A percentile compares a stretch with the other conserved stretches of the same genome.
These are phyloP conservation scores for Agrostemma githago DNA, from an alignment of 148 eudicot genomes.

Conservation along the genomic window DNA sequence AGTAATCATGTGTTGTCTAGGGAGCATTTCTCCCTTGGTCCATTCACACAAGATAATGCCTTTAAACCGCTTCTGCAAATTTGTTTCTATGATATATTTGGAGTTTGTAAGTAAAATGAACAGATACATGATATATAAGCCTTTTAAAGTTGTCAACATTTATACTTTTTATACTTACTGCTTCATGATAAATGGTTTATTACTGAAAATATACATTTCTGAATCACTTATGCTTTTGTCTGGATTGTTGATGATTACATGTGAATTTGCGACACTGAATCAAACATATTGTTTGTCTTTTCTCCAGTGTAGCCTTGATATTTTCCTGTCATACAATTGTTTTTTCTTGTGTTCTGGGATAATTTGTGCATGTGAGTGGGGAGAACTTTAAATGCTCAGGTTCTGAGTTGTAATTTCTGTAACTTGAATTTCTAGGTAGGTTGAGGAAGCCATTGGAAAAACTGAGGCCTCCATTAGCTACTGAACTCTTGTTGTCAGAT, in stretches of 20 bases:
- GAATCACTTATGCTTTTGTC: neutral
- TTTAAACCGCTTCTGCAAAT: too few relatives aligned
- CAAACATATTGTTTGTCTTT: neutral
- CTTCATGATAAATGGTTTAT: too few relatives aligned
- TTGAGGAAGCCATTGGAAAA: slow-evolving; percentile 76
- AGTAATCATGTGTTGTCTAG: too few relatives aligned
- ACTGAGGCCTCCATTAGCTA: slow-evolving; percentile 63
- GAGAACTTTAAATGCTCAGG: slow-evolving; percentile 11
- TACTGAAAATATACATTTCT: neutral
- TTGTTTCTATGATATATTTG: too few relatives aligned
- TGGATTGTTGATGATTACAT: neutral
- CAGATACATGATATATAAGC: too few relatives aligned
- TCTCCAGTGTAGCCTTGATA: neutral
- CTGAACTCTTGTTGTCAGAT: slow-evolving; percentile 76
- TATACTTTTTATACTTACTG: too few relatives aligned
- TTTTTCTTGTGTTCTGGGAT: neutral
- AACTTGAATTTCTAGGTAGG: slow-evolving; percentile 45
- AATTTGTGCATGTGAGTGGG: slow-evolving; percentile 2
- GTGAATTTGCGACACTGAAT: neutral
- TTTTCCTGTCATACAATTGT: neutral
- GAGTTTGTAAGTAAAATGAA: too few relatives aligned
- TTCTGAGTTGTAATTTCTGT: slow-evolving; percentile 16
- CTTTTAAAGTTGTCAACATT: too few relatives aligned
- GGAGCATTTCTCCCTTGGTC: too few relatives aligned
- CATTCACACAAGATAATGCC: too few relatives aligned